Conservation (phyloP, 2,329 filamentous ascomycete genomes). For the Talaromyces sp. region DNA sequence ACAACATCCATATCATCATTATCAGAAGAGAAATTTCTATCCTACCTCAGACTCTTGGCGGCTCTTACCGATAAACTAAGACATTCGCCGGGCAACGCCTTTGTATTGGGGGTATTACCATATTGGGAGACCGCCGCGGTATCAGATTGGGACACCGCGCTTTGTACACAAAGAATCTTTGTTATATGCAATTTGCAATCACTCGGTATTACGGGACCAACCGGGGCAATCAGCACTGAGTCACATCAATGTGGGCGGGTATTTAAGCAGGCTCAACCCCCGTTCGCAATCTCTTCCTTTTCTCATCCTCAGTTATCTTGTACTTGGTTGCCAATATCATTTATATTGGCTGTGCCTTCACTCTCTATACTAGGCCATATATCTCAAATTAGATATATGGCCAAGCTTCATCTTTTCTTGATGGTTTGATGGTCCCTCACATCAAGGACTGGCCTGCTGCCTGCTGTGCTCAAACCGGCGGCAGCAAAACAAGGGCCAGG, state of each 20-base stretch:
- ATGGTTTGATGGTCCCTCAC: background rate
- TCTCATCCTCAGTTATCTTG: background rate
- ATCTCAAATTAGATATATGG: background rate
- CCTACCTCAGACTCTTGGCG: background rate
- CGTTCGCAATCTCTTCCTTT: background rate
- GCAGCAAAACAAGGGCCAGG: background rate
- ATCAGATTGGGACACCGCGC: background rate
- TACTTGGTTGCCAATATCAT: no score
- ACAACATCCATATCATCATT: background rate
- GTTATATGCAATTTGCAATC: background rate
- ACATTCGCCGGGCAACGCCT: background rate
- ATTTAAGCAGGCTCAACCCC: background rate
- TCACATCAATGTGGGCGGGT: background rate
- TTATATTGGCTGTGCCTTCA: background rate
- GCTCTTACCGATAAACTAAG: background rate
- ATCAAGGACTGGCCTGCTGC: background rate
- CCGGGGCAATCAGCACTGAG: background rate
- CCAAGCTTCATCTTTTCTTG: background rate
- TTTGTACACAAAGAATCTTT: background rate
- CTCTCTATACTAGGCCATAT: background rate
- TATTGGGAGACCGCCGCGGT: no score
- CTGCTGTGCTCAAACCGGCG: background rate
- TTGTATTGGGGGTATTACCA: background rate
- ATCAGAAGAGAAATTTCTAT: background rate
- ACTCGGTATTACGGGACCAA: background rate